Conservation (phyloP, 441 rosid species). For the Bocquillonia castaneifolia region DNA sequence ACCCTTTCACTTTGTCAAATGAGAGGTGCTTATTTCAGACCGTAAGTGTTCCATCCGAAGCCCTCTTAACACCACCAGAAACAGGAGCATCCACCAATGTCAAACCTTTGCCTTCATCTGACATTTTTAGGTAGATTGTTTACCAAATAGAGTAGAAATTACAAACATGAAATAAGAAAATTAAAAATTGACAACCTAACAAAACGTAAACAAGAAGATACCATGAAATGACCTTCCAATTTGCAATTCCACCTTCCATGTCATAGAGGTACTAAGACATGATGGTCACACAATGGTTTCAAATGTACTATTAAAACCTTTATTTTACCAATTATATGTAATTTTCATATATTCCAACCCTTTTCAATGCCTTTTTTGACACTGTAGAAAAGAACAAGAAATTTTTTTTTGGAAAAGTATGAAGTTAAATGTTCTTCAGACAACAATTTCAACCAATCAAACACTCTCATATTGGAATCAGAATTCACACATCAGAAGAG, state of each 20-base stretch:
- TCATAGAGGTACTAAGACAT: neutral
- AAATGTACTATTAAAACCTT: neutral
- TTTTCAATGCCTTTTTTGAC: neutral
- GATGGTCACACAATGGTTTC: neutral
- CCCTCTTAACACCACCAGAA: slow-evolving; percentile 96
- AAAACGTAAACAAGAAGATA: slow-evolving; percentile 7
- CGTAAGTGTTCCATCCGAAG: slow-evolving; percentile 83
- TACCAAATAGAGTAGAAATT: neutral
- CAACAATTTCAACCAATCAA: neutral
- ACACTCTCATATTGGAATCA: slow-evolving; percentile 8
- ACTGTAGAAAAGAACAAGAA: neutral
- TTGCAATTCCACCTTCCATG: neutral
- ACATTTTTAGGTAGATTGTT: slow-evolving; percentile 24
- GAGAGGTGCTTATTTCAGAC: slow-evolving; percentile 35
- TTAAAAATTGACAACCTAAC: neutral
- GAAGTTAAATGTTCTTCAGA: neutral
- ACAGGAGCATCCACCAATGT: slow-evolving; percentile 98
- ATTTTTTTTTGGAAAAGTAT: neutral
- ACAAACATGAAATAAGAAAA: neutral
- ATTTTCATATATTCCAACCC: neutral
- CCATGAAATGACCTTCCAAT: slow-evolving; percentile 1
- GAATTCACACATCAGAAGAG: slow-evolving; percentile 1
- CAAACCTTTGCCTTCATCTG: slow-evolving; percentile 68
- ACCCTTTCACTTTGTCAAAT: slow-evolving; percentile 16
- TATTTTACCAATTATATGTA: neutral